Conservation (phyloP, 371 early-diverging fungal species). For the Circinella minor region DNA sequence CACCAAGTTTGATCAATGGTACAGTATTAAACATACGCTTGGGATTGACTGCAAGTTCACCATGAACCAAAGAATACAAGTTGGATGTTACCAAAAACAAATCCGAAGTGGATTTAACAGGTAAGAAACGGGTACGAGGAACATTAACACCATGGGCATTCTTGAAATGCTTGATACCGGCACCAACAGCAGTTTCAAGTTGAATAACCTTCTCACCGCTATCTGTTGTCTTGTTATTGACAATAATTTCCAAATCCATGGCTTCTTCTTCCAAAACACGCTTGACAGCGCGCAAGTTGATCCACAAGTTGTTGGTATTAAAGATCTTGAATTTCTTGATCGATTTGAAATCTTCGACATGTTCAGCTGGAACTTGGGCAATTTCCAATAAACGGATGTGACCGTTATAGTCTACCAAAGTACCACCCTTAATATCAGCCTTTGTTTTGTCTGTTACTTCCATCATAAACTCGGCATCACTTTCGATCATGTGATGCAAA, state of each 20-base stretch:
- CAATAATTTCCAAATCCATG: conserved; percentile 97
- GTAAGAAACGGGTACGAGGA: conserved; percentile 97
- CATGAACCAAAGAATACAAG: conserved; percentile 93
- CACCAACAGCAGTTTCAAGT: conserved; percentile 99
- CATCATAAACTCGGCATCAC: conserved; percentile 97
- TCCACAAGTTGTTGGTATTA: conserved; percentile 99
- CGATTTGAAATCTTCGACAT: conserved; percentile 98
- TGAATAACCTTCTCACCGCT: conserved; percentile 96
- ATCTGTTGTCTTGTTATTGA: conserved; percentile 93
- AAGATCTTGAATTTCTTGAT: conserved; percentile 99
- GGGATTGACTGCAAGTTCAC: conserved; percentile 91
- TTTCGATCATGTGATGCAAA: conserved; percentile 90
- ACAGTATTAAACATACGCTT: conserved; percentile 92
- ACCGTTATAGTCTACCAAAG: conserved; percentile 98
- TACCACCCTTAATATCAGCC: conserved; percentile 99
- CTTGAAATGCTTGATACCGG: conserved; percentile 98
- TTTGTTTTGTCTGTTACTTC: conserved; percentile 99
- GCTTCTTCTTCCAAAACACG: conserved; percentile 84
- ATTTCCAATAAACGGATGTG: conserved; percentile 96
- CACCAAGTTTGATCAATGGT: conserved; percentile 97
- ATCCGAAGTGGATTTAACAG: conserved; percentile 99
- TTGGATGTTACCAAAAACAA: conserved; percentile 98
- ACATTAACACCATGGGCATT: conserved; percentile 98
- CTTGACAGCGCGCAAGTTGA: conserved; percentile 95
- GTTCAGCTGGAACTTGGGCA: conserved; percentile 98